Evolutionary conservation across 164 flowering plant species (phyloP), one percentile per base, ranked within the genome.

Genomic region (Dillenia suffruticosa): DNA sequence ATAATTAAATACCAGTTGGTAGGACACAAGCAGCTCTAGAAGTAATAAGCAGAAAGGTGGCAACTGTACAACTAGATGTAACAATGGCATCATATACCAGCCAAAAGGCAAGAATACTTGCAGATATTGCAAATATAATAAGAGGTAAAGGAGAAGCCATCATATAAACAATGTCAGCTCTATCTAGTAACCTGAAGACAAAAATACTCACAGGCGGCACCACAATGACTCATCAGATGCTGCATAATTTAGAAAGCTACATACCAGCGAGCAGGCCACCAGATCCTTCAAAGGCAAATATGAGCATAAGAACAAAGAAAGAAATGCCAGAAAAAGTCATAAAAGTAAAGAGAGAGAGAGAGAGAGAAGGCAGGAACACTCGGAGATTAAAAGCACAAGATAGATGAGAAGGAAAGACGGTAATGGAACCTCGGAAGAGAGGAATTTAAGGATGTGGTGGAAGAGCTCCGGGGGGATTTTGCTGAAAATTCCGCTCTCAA

Each of bases 221-320:
- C 98, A 94, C 50, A 94, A 76, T 58, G 79, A 79, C 70, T 94
- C 98, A 72, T 94, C 96, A 32, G 95, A 79, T 53, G 92, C 96
- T 2, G 84, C 93, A 61, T 58, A 70, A 67, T 78, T 89, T 45
- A 94, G 74, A 63, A 78, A 94, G 67, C 69, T 81, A 76, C 98
- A 94, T 15, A 85, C 97, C 75, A 78, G 60, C 0, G 95, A 81
- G 70, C 98, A 94, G 1, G 95, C 63, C 52, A 86, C 67, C 26
- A 94, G 98, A 82, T 94, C 98, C 98, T 93, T 88, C 75, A 63
- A 46, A 5, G 22, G 22, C 22, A 50, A 15, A n/a, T 12, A 55
- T 15, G 7, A 56, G 40, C 9, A 9, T 46, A 17, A 43, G 62
- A 62, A 56, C 24, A 19, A 1, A 1, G 52, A 52, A 61, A 12